phyloP scores from a whole-genome alignment of 2,329 filamentous ascomycete species.

The Mycosphaerella sp. region DNA sequence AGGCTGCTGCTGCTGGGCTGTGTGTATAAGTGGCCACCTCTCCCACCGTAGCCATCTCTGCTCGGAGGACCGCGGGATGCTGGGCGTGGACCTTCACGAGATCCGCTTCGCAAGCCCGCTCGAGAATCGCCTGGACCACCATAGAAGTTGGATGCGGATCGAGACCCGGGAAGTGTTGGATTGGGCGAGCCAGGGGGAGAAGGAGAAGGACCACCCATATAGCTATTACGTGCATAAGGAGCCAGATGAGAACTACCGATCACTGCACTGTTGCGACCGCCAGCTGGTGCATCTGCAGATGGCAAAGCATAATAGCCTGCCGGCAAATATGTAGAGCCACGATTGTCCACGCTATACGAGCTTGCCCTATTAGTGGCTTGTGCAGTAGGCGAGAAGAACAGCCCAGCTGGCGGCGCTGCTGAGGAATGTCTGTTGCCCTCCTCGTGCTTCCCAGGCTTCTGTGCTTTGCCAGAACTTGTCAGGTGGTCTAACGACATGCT shows the following conservation, averaged over 20 bases:
- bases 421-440: conserved; percentile 33
- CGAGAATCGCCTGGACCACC: conserved; percentile 13
- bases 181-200: conserved; percentile 29
- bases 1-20: conserved; percentile 36
- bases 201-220: conserved; percentile 11
- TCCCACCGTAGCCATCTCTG: conserved; percentile 8
- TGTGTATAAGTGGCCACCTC: conserved; percentile 24
- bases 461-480: conserved; percentile 36
- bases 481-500: conserved; percentile 53
- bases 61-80: conserved; percentile 11
- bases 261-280: conserved; percentile 38
- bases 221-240: conserved; percentile 29
- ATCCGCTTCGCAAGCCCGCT: conserved; percentile 11
- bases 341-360: conserved; percentile 40
- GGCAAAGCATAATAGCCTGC: conserved; percentile 84
- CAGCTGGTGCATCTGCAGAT: conserved; percentile 41
- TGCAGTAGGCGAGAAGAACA: conserved; percentile 96
- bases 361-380: conserved; percentile 44
- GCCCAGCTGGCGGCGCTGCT: conserved; percentile 60
- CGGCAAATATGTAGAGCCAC: conserved; percentile 75
- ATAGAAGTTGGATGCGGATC: conserved; percentile 17
- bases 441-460: conserved; percentile 27
- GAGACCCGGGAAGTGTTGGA: conserved; percentile 12
- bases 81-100: conserved; percentile 4
- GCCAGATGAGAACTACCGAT: conserved; percentile 36